Conservation (phyloP, 192 early-diverging fungal species). For the Coemansia furcata region DNA sequence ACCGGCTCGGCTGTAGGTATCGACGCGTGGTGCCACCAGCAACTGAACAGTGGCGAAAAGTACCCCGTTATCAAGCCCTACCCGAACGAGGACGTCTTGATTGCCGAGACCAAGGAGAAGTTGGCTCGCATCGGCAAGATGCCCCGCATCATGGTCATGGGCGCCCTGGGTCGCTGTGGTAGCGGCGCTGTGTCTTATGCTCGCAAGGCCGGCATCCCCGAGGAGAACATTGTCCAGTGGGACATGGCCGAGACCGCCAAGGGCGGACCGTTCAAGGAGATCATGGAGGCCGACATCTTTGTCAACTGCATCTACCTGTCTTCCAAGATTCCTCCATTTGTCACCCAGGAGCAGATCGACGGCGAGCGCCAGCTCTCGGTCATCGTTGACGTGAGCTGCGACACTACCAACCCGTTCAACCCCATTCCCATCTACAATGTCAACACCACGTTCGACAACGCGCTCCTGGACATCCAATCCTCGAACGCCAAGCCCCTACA, state of each 20-base stretch:
- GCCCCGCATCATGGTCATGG: constrained; percentile 96
- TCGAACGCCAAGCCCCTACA: constrained; percentile 68
- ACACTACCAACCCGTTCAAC: constrained; percentile 97
- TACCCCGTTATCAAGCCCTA: constrained; percentile 82
- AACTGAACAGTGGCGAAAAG: constrained; percentile 52
- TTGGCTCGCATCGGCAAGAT: constrained; percentile 58
- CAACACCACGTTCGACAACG: constrained; percentile 94
- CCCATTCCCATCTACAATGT: constrained; percentile 92
- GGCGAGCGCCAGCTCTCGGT: constrained; percentile 71
- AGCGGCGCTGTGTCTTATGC: constrained; percentile 84
- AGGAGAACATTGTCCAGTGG: constrained; percentile 89
- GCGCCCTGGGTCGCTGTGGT: constrained; percentile 94
- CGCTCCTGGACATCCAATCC: constrained; percentile 65
- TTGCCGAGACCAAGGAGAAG: constrained; percentile 65
- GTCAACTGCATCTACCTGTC: constrained; percentile 99
- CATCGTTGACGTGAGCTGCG: constrained; percentile 92
- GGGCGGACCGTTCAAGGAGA: constrained; percentile 92
- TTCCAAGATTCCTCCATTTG: constrained; percentile 89
- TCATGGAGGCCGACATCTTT: constrained; percentile 87
- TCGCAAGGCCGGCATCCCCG: constrained; percentile 76
- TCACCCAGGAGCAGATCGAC: constrained; percentile 80
- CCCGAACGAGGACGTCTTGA: constrained; percentile 78
- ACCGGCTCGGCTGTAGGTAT: constrained; percentile 90
- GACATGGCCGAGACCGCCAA: constrained; percentile 90
- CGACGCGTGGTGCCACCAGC: constrained; percentile 88